Evolutionary conservation across 2,329 filamentous ascomycete genomes (phyloP).

Genomic region (Microcera coccophila): DNA sequence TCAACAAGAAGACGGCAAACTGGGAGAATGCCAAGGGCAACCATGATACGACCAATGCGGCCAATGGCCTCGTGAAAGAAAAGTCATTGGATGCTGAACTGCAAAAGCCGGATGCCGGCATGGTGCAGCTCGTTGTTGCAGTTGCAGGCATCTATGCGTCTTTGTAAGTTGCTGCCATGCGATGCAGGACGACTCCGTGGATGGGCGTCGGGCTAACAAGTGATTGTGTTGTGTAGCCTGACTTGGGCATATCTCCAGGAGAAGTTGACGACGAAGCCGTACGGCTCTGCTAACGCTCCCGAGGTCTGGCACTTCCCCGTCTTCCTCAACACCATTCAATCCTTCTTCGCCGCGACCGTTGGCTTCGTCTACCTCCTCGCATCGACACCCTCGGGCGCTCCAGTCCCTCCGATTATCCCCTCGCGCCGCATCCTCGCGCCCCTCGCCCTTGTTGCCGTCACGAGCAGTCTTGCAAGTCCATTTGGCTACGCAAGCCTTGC

Average conservation of each 20-base stretch:
- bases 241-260: conserved; percentile 97
- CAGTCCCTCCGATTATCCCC: conserved; percentile 69
- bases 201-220: neutral
- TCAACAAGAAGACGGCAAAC: conserved; percentile 44
- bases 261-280: conserved; percentile 88
- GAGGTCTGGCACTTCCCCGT: conserved; percentile 91
- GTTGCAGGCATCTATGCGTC: conserved; percentile 96
- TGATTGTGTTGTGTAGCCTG: conserved; percentile 50
- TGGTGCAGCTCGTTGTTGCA: conserved; percentile 75
- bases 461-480: conserved; percentile 83
- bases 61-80: conserved; percentile 15
- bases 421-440: conserved; percentile 69
- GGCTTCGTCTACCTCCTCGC: conserved; percentile 76
- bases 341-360: conserved; percentile 76
- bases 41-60: conserved; percentile 25
- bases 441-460: conserved; percentile 79
- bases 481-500: conserved; percentile 91
- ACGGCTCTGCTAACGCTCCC: conserved; percentile 59
- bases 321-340: conserved; percentile 95
- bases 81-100: conserved; percentile 25
- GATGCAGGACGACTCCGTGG: no score
- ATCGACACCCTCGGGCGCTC: conserved; percentile 47
- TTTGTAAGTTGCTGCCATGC: conserved; percentile 61
- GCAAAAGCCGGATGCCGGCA: conserved; percentile 52
- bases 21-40: conserved; percentile 33